Evolutionary conservation across 1,139 yeast genomes (phyloP).

Genomic region (Magnusiomyces sp.): DNA sequence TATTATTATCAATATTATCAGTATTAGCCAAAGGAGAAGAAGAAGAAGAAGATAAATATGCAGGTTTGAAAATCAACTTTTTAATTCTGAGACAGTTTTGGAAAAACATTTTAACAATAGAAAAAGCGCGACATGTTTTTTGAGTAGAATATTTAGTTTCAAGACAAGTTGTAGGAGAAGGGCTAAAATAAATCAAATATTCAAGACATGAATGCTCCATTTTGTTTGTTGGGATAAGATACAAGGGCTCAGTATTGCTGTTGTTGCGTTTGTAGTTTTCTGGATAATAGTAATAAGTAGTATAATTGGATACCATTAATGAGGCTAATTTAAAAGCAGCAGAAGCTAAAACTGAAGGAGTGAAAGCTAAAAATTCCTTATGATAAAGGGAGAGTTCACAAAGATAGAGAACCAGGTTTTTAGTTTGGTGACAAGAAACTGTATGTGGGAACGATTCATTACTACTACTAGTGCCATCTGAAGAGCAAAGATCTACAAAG

Average conservation of each 20-base stretch:
- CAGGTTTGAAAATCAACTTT: not conserved
- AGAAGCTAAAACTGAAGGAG: conserved; percentile 56
- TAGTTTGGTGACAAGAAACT: conserved; percentile 21
- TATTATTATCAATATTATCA: not conserved
- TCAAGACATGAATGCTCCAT: too few relatives aligned
- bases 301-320: conserved; percentile 19
- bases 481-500: too few relatives aligned
- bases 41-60: not conserved
- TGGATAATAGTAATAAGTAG: not conserved
- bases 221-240: not conserved
- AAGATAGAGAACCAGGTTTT: conserved; percentile 47
- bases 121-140: too few relatives aligned
- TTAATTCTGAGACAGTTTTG: too few relatives aligned
- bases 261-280: not conserved
- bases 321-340: conserved; percentile 68
- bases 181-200: too few relatives aligned
- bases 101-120: too few relatives aligned
- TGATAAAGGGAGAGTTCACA: conserved; percentile 74
- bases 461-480: too few relatives aligned
- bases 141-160: too few relatives aligned
- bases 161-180: too few relatives aligned
- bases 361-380: conserved; percentile 52
- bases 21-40: not conserved
- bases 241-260: not conserved
- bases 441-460: conserved; percentile 26